Evolutionary conservation across 1,284 basidiomycete species (phyloP).

Genomic region (Quambalaria eucalypti): DNA sequence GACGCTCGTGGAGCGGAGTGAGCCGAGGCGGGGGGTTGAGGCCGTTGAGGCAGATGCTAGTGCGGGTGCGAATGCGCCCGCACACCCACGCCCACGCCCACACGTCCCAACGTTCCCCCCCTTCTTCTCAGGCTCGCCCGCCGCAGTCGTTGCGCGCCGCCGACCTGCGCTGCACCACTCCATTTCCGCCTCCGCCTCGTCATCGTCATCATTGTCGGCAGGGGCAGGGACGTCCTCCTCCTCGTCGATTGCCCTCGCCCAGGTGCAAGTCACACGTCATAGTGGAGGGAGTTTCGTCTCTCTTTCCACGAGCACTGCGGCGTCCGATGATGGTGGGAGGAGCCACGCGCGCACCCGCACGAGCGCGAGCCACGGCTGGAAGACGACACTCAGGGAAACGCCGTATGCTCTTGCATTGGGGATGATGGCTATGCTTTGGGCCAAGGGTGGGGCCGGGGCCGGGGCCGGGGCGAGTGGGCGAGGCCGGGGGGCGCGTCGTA

Average conservation of each 20-base stretch:
- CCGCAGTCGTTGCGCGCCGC: too few relatives aligned
- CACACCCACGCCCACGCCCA: not conserved
- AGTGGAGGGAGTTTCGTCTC: not conserved
- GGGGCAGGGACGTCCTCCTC: not conserved
- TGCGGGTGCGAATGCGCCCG: not conserved
- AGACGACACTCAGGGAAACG: not conserved
- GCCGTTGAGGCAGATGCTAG: not conserved
- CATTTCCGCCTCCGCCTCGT: too few relatives aligned
- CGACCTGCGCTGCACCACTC: too few relatives aligned
- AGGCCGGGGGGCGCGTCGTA: too few relatives aligned
- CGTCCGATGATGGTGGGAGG: not conserved
- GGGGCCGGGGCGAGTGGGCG: too few relatives aligned
- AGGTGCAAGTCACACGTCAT: not conserved
- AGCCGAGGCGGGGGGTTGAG: not conserved
- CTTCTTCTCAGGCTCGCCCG: not conserved
- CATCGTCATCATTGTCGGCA: too few relatives aligned
- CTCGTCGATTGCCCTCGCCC: not conserved
- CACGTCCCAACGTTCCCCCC: not conserved
- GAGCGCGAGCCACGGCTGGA: not conserved
- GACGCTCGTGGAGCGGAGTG: not conserved
- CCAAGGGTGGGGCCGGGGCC: not conserved
- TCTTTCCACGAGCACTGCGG: not conserved
- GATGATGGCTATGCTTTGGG: conserved; percentile 2
- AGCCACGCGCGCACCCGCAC: not conserved
- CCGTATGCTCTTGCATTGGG: not conserved